These are phyloP conservation scores for Brettanomyces bruxellensis DNA, from an alignment of 805 yeast species.

Conservation along the genomic window DNA sequence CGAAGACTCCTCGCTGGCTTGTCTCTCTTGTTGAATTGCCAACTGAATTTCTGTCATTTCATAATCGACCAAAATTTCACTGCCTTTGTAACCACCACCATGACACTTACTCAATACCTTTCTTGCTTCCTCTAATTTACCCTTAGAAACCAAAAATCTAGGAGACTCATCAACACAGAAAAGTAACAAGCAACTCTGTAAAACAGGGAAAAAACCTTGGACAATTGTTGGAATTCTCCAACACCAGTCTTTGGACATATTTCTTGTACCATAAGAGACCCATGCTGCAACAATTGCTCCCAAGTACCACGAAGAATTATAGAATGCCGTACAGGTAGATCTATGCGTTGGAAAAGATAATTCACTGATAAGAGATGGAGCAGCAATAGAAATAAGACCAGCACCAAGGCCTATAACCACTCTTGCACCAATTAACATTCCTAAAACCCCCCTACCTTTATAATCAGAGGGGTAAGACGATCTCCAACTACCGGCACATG, in stretches of 20 bases:
- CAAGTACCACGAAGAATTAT: slow-evolving; percentile 33
- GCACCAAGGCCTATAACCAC: slow-evolving; percentile 24
- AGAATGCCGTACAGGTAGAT: slow-evolving; percentile 28
- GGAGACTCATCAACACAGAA: slow-evolving; percentile 34
- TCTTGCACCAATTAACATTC: slow-evolving; percentile 25
- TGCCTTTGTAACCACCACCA: slow-evolving; percentile 29
- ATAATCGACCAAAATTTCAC: background rate
- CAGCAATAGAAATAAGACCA: slow-evolving; percentile 15
- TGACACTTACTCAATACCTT: slow-evolving; percentile 45
- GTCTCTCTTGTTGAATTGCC: slow-evolving; percentile 2
- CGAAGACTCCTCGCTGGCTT: background rate
- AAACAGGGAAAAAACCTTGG: slow-evolving; percentile 36
- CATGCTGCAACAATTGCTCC: slow-evolving; percentile 38
- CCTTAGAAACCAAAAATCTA: slow-evolving; percentile 27
- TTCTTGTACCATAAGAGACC: slow-evolving; percentile 27
- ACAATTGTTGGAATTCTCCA: slow-evolving; percentile 49
- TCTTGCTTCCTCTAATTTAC: slow-evolving; percentile 29
- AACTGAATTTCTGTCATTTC: slow-evolving; percentile 2
- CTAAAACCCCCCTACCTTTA: slow-evolving; percentile 11
- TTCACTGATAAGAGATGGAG: slow-evolving; percentile 23
- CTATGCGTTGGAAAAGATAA: slow-evolving; percentile 19
- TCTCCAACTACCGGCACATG: slow-evolving; percentile 35
- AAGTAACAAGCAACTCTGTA: slow-evolving; percentile 26
- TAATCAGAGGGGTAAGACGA: background rate
- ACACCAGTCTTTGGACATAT: slow-evolving; percentile 30